Conservation (phyloP, 192 early-diverging fungal genomes). For the Chytriomyces confervae region DNA sequence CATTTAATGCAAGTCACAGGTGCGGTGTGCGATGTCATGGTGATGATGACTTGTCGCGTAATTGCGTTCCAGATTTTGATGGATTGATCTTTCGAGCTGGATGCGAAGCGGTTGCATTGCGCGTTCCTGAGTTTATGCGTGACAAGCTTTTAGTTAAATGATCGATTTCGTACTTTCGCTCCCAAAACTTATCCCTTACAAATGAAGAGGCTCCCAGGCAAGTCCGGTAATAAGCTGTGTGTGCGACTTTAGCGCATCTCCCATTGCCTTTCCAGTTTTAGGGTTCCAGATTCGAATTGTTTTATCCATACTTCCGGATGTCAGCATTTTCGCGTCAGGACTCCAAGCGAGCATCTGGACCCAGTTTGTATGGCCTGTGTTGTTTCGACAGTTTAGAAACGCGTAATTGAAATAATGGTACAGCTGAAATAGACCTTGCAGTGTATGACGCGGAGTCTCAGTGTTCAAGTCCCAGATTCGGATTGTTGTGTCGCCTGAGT, state of each 20-base stretch:
- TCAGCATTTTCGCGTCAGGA: conserved; percentile 82
- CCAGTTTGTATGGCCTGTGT: conserved; percentile 85
- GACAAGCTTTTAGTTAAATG: not conserved
- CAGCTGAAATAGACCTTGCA: conserved; percentile 52
- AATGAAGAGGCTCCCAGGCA: conserved; percentile 92
- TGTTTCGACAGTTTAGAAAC: conserved; percentile 5
- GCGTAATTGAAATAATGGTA: not conserved
- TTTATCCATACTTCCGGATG: conserved; percentile 94
- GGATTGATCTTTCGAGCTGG: conserved; percentile 91
- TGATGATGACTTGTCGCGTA: conserved; percentile 73
- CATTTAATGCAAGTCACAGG: conserved; percentile 94
- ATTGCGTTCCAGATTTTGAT: conserved; percentile 92
- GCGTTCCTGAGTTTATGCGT: conserved; percentile 59
- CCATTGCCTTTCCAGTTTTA: conserved; percentile 77
- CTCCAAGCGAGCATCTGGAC: conserved; percentile 94
- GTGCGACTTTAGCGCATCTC: conserved; percentile 82
- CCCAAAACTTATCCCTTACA: conserved; percentile 51
- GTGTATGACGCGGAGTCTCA: conserved; percentile 88
- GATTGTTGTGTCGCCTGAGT: conserved; percentile 77
- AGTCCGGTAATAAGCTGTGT: conserved; percentile 87
- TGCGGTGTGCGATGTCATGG: conserved; percentile 87
- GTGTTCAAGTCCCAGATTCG: conserved; percentile 97
- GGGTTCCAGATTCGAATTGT: conserved; percentile 89
- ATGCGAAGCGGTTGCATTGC: conserved; percentile 79
- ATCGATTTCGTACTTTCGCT: not conserved